phyloP scores from a whole-genome alignment of 176 grass and related monocot species.

The Dendrocalamus sinicus region DNA sequence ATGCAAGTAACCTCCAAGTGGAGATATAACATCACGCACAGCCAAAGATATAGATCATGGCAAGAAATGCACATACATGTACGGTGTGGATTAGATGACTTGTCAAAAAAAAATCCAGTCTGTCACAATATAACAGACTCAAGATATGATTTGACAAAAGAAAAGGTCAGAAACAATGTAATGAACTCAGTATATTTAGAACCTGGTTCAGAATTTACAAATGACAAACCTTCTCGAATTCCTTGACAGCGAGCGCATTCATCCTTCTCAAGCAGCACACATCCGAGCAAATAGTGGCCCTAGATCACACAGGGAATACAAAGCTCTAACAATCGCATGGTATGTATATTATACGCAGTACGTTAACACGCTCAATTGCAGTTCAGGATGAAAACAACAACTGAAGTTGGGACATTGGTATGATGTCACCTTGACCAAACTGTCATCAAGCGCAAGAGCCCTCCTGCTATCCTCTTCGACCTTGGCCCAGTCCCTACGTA shows the following conservation, averaged over 20 bases:
- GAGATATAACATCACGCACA: neutral
- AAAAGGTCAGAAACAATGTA: neutral
- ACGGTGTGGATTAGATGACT: neutral
- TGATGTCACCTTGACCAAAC: conserved; percentile 60
- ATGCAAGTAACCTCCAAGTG: neutral
- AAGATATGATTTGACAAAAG: neutral
- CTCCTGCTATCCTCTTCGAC: conserved; percentile 90
- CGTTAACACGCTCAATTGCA: neutral
- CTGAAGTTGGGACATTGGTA: neutral
- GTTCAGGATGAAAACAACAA: neutral
- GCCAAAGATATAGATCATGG: neutral
- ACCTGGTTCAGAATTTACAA: neutral
- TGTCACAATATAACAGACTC: neutral
- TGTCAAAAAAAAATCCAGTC: neutral
- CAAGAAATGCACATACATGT: neutral
- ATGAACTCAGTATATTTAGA: neutral
- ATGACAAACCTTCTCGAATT: conserved; percentile 66
- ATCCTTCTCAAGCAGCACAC: conserved; percentile 68
- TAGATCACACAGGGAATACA: conserved; percentile 27
- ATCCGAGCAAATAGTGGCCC: conserved; percentile 77
- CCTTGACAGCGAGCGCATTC: conserved; percentile 55
- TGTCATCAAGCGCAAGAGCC: conserved; percentile 74
- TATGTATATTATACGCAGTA: neutral
- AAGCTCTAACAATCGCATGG: neutral
- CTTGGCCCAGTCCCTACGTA: conserved; percentile 69